phyloP scores from a whole-genome alignment of 106 monocot species.

The Dactylorhiza incarnata region DNA sequence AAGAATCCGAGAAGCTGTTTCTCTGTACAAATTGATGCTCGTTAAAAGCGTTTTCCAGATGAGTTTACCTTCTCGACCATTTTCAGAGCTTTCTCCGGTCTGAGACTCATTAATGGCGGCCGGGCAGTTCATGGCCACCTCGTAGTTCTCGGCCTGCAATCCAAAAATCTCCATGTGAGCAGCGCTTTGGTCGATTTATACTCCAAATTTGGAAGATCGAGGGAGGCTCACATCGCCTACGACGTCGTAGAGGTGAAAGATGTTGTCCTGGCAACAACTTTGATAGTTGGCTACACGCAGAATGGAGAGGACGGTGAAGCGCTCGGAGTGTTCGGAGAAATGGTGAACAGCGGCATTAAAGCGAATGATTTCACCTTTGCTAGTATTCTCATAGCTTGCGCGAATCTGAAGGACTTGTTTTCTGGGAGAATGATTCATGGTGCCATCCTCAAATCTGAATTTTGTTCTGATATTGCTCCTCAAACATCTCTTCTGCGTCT shows the following conservation, averaged over 20 bases:
- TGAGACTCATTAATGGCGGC: constrained; percentile 23
- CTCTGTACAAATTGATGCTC: constrained; percentile 40
- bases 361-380: constrained; percentile 65
- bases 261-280: constrained; percentile 57
- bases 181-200: constrained; percentile 65
- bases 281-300: constrained; percentile 52
- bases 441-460: constrained; percentile 30
- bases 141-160: constrained; percentile 29
- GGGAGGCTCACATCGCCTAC: constrained; percentile 24
- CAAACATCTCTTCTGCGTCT: constrained; percentile 62
- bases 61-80: constrained; percentile 62
- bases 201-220: constrained; percentile 33
- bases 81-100: constrained; percentile 38
- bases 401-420: constrained; percentile 17
- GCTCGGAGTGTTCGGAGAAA: constrained; percentile 25
- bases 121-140: constrained; percentile 32
- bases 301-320: constrained; percentile 39
- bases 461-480: constrained; percentile 14
- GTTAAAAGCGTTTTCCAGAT: constrained; percentile 25
- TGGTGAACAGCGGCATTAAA: constrained; percentile 22
- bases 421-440: constrained; percentile 45
- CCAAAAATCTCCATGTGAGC: constrained; percentile 29
- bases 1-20: constrained; percentile 31
- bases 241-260: constrained; percentile 33
- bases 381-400: constrained; percentile 63